Percentiles rank a stretch among this genome's conserved stretches.
Conservation (phyloP, 1,139 yeast species). For the Suhomyces choctaworum region DNA sequence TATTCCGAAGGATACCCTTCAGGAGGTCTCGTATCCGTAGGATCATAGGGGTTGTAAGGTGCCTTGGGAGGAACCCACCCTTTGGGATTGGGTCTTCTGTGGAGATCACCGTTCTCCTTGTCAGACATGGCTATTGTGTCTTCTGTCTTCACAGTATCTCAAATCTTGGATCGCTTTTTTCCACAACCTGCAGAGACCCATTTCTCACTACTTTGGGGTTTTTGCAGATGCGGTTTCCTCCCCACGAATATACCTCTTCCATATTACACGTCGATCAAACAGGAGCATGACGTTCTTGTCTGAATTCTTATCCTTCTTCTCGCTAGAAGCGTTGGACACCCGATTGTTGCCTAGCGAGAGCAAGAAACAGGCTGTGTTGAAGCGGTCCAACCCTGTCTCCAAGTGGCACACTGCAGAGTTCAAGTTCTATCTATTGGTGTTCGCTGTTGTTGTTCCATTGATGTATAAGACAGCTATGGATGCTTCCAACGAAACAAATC, state of each 20-base stretch:
- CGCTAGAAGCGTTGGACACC: conserved; percentile 76
- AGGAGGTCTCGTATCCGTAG: conserved; percentile 73
- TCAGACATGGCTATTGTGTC: conserved; percentile 1
- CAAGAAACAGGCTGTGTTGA: conserved; percentile 39
- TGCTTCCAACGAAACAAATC: conserved; percentile 74
- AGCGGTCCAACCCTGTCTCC: conserved; percentile 49
- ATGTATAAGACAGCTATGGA: conserved; percentile 81
- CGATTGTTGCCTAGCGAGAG: conserved; percentile 63
- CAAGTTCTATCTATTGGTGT: conserved; percentile 60
- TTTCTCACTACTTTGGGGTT: neutral
- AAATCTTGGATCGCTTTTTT: too few species aligned
- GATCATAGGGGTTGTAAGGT: conserved; percentile 84
- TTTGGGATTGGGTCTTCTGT: conserved; percentile 74
- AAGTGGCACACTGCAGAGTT: conserved; percentile 80
- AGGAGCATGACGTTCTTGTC: conserved; percentile 17
- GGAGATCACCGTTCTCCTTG: conserved; percentile 18
- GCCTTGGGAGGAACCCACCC: conserved; percentile 85
- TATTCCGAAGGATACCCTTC: conserved; percentile 85
- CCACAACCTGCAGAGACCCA: neutral
- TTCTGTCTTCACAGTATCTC: too few species aligned
- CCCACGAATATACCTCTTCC: neutral
- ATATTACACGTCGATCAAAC: neutral
- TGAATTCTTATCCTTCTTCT: conserved; percentile 48
- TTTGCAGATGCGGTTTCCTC: neutral
- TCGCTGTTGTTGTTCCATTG: conserved; percentile 71